Evolutionary conservation across 2,329 filamentous ascomycete genomes (phyloP).

Genomic region (Cladosporium sphaerospermum): DNA sequence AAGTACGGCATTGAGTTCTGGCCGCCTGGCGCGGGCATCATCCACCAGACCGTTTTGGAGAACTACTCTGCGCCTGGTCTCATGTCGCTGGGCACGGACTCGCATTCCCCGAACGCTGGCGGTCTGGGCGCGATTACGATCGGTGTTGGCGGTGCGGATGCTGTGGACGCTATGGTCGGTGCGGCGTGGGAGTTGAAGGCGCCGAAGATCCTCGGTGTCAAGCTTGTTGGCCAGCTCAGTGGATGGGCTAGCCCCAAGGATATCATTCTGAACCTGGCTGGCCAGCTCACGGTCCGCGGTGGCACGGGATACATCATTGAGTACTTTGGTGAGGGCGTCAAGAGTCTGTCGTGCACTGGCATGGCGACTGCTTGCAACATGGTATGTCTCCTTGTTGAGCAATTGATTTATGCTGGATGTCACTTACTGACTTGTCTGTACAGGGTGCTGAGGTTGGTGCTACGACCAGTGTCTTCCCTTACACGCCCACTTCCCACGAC

Average conservation of each 20-base stretch:
- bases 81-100: slow-evolving; percentile 99
- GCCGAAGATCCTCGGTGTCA: slow-evolving; percentile 80
- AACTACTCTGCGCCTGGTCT: slow-evolving; percentile 95
- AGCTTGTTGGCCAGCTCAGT: slow-evolving; percentile 72
- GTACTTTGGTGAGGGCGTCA: slow-evolving; percentile 70
- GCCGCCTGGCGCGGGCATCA: slow-evolving; percentile 89
- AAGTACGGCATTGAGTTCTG: slow-evolving; percentile 94
- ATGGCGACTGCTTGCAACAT: slow-evolving; percentile 92
- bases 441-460: slow-evolving; percentile 77
- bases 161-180: slow-evolving; percentile 91
- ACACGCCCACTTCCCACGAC: slow-evolving; percentile 68
- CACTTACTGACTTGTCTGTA: slow-evolving; percentile 56
- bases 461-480: slow-evolving; percentile 94
- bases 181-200: slow-evolving; percentile 97
- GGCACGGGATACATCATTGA: slow-evolving; percentile 94
- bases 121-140: slow-evolving; percentile 91
- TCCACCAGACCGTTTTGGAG: slow-evolving; percentile 95
- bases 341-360: slow-evolving; percentile 83
- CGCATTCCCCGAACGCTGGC: slow-evolving; percentile 95
- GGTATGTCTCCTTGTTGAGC: slow-evolving; percentile 27
- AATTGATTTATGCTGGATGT: slow-evolving; percentile 50
- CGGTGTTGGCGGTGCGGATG: slow-evolving; percentile 93
- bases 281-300: slow-evolving; percentile 78
- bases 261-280: slow-evolving; percentile 83
- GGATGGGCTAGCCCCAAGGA: slow-evolving; percentile 96